These are phyloP conservation scores for Nemania diffusa DNA, from an alignment of 2,329 filamentous ascomycete genomes.

Conservation along the genomic window DNA sequence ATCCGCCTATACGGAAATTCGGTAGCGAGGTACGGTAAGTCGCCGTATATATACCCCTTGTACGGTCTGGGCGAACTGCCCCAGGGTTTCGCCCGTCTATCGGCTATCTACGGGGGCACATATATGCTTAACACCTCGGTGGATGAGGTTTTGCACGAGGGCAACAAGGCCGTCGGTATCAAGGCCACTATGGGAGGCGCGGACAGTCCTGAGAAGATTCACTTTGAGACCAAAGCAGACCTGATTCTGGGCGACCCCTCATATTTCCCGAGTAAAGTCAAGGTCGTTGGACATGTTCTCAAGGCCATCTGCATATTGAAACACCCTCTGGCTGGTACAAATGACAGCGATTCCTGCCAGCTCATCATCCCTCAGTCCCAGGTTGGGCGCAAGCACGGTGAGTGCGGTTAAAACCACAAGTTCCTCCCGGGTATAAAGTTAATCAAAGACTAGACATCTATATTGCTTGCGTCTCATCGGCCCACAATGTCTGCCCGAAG, in stretches of 20 bases:
- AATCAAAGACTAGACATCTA: slow-evolving; percentile 70
- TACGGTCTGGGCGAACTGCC: slow-evolving; percentile 97
- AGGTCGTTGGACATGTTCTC: slow-evolving; percentile 87
- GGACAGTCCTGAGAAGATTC: slow-evolving; percentile 76
- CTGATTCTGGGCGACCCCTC: slow-evolving; percentile 96
- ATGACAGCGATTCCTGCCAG: slow-evolving; percentile 88
- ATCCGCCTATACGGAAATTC: slow-evolving; percentile 98
- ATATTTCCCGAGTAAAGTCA: slow-evolving; percentile 92
- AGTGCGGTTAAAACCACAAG: slow-evolving; percentile 44
- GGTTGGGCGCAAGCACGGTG: slow-evolving; percentile 95
- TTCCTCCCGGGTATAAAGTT: slow-evolving; percentile 18
- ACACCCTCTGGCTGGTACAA: slow-evolving; percentile 91
- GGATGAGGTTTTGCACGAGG: slow-evolving; percentile 88
- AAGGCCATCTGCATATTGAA: slow-evolving; percentile 98
- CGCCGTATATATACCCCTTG: slow-evolving; percentile 98
- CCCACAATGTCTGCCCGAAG: slow-evolving; percentile 98
- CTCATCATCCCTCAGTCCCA: slow-evolving; percentile 98
- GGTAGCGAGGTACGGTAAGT: slow-evolving; percentile 97
- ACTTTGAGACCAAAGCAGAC: slow-evolving; percentile 95
- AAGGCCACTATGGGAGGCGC: slow-evolving; percentile 95
- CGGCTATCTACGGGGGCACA: slow-evolving; percentile 97
- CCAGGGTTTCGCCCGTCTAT: slow-evolving; percentile 96
- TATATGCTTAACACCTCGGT: slow-evolving; percentile 99
- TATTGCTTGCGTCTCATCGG: slow-evolving; percentile 92
- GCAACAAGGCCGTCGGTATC: slow-evolving; percentile 89